Evolutionary conservation across 2,329 filamentous ascomycete species (phyloP), one percentile per base, ranked within the genome.

Genomic region (Cladophialophora yegresii): DNA sequence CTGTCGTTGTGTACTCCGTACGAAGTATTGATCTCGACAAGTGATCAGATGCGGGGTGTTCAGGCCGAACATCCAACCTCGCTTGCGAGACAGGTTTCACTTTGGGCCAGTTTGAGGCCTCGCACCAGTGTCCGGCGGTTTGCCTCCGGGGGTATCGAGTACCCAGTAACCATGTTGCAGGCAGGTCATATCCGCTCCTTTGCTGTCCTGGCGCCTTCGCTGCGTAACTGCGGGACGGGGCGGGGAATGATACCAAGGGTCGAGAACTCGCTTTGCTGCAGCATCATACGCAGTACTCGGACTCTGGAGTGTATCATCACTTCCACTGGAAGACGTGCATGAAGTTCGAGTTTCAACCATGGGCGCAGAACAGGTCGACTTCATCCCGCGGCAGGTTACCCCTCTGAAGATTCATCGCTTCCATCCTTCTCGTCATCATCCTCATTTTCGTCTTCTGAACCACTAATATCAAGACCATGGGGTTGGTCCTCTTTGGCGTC

Each of bases 401-500:
- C 36, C 16, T 58, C 58, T 26, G 47, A 9, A 6, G 43, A 9
- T 22, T 49, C 28, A 16, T 45, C 66, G 28, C 28, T 26, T 36
- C 54, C 60, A n/a, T 59, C 67, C n/a, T 70, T 70, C 20, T 72
- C 65, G 10, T 71, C 72, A 16, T 72, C 76, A 3, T 78, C 77
- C 2, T 77, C 79, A 6, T 75, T 75, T 6, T 28, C 26, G 6
- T 28, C 26, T 1, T 78, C 78, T n/a, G 78, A 77, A 51, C 78
- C 75, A 50, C 75, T 74, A 22, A 74, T 75, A 2, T 74, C 75
- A 5, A 74, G 73, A 58, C 80, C 78, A 16, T 75, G 75, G 36
- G 73, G 75, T 32, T 70, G 79, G 4, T 70, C 69, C 9, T 73
- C 76, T 33, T 74, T 75, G 22, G 81, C 80, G 71, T 84, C 82